Base-by-base conservation (phyloP, 1,284 basidiomycete species). In the Pseudozyma hubeiensis region DNA sequence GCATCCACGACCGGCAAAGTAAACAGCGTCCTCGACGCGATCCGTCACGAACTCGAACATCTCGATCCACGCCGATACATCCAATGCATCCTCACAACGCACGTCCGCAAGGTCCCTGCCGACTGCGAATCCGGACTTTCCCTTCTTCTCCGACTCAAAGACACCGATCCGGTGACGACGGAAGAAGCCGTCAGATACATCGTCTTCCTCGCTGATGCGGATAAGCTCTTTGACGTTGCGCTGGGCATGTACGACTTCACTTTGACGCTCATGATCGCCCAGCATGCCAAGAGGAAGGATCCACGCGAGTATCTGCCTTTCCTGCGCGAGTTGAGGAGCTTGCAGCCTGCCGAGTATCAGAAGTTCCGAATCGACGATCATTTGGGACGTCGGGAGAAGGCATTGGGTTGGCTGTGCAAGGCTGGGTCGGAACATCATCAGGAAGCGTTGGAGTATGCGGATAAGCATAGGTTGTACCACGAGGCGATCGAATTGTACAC, bases 191-290 rank as follows among this genome's bases (percentile, higher is more conserved):
- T 98, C 80, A 97, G 96, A 84, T 99, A 99, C 81, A 92, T 99
- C 84, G 97, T 99, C 84, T 99, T 98, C 88, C 89, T 99, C 34
- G 93, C 94, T 16, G 94, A 98, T 81, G 93, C 94, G 0, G 91
- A 99, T 79, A 89, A 89, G 68, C 88, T 99, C 3, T 99, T 95
- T 86, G 91, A 98, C 82, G 92, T 92, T 6, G 97, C 97, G 1
- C 88, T 99, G 29, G 96, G 97, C 29, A 98, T 98, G 94, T 99
- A 99, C 85, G 94, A 99, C 85, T 97, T 99, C 85, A 90, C 92
- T 24, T 87, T 99, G 3, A 95, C 97, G 2, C 87, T 99, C 35
- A 91, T 99, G 90, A 89, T 99, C 39, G 96, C 97, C 1, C 97
- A 99, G 84, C 92, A 98, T 80, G 93, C 95, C 37, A 94, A 97